phyloP scores from a whole-genome alignment of 768 basidiomycete species.

The Termitomyces sp. region DNA sequence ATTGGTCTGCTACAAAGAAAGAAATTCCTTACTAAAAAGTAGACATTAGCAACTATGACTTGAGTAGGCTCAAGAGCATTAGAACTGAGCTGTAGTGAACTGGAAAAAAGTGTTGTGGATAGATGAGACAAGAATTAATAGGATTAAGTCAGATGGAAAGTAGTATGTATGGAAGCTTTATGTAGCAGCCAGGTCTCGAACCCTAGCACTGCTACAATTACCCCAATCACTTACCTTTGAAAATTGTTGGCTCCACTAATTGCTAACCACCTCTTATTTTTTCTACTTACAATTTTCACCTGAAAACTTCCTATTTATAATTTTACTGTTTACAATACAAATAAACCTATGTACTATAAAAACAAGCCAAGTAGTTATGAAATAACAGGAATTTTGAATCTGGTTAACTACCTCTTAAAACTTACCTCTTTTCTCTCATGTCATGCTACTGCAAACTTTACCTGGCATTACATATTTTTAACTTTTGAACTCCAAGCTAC shows the following conservation, averaged over 20 bases:
- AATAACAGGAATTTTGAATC: not conserved
- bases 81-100: too few relatives aligned
- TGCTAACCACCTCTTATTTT: not conserved
- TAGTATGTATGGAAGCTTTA: too few relatives aligned
- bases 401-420: not conserved
- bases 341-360: not conserved
- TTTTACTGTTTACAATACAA: not conserved
- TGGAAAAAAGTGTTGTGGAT: too few relatives aligned
- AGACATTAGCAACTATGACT: too few relatives aligned
- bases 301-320: not conserved
- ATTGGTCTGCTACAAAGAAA: too few relatives aligned
- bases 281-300: not conserved
- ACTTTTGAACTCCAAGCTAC: not conserved
- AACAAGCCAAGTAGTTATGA: not conserved
- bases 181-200: too few relatives aligned
- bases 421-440: not conserved
- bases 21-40: too few relatives aligned
- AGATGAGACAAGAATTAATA: too few relatives aligned
- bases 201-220: not conserved
- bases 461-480: not conserved
- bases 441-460: not conserved
- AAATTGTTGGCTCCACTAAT: not conserved
- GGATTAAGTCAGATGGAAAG: too few relatives aligned
- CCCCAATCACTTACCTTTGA: not conserved
- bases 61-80: too few relatives aligned